Evolutionary conservation across 257 asterid species (phyloP).

Genomic region (Vinca minor): DNA sequence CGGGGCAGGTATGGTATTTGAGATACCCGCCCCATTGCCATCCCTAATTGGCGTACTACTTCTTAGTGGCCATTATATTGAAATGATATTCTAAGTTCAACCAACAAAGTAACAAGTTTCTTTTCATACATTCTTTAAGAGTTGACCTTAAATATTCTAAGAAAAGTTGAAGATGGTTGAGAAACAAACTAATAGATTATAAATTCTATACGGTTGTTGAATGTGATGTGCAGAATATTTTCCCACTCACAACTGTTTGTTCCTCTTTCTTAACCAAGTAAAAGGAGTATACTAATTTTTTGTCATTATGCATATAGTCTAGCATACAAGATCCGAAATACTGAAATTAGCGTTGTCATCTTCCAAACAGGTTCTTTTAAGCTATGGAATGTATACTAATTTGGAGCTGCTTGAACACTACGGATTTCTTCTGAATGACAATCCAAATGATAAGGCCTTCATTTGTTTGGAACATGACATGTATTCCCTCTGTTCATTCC

Average conservation of each 20-base stretch:
- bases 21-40: too few relatives aligned
- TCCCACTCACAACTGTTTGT: too few relatives aligned
- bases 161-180: neutral
- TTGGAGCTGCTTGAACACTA: constrained; percentile 91
- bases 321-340: neutral
- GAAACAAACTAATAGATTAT: neutral
- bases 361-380: constrained; percentile 63
- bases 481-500: constrained; percentile 56
- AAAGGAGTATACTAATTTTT: neutral
- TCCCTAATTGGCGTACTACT: too few relatives aligned
- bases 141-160: neutral
- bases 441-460: constrained; percentile 75
- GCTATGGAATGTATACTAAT: constrained; percentile 91
- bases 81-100: neutral
- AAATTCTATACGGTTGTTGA: neutral
- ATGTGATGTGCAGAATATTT: neutral
- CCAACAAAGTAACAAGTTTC: neutral
- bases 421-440: constrained; percentile 65
- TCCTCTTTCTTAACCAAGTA: neutral
- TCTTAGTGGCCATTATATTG: too few relatives aligned
- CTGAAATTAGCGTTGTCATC: constrained; percentile 1
- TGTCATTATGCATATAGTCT: neutral
- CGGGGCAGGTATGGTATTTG: too few relatives aligned
- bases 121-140: neutral
- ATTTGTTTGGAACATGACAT: constrained; percentile 62